A percentile compares a stretch with the other conserved stretches of the same genome.
Evolutionary conservation across 345 rosid genomes (phyloP).

Genomic region (Eucalyptus sp.): DNA sequence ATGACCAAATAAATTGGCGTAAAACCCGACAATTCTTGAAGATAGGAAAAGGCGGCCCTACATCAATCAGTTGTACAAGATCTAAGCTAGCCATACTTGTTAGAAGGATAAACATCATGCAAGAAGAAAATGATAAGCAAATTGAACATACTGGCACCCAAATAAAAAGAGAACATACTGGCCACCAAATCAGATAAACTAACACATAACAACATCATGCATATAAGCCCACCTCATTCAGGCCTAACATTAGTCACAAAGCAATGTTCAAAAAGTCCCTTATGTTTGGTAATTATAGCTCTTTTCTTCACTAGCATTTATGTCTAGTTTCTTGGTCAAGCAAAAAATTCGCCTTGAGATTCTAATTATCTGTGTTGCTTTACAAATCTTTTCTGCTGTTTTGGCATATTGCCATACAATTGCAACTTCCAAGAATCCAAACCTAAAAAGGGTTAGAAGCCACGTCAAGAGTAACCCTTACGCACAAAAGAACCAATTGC

Average conservation of each 20-base stretch:
- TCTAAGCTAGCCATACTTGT: background rate
- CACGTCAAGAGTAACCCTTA: background rate
- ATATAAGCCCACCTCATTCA: background rate
- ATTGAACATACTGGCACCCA: background rate
- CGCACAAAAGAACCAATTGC: background rate
- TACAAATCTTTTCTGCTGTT: background rate
- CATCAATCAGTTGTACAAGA: background rate
- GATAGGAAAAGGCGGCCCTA: constrained; percentile 86
- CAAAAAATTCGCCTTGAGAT: background rate
- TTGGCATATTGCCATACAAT: background rate
- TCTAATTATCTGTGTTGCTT: background rate
- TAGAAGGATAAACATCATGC: background rate
- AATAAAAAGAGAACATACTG: background rate
- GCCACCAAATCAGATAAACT: background rate
- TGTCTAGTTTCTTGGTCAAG: background rate
- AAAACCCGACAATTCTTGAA: constrained; percentile 81
- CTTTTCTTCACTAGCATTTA: background rate
- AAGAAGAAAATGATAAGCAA: background rate
- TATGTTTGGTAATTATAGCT: background rate
- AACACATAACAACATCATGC: background rate
- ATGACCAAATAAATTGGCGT: constrained; percentile 76
- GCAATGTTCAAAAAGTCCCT: background rate
- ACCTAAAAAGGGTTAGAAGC: background rate
- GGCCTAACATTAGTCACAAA: background rate
- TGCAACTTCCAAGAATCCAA: background rate